Evolutionary conservation across 768 basidiomycete genomes (phyloP), one percentile per base, ranked within the genome.

Genomic region (Pholiota conissans): DNA sequence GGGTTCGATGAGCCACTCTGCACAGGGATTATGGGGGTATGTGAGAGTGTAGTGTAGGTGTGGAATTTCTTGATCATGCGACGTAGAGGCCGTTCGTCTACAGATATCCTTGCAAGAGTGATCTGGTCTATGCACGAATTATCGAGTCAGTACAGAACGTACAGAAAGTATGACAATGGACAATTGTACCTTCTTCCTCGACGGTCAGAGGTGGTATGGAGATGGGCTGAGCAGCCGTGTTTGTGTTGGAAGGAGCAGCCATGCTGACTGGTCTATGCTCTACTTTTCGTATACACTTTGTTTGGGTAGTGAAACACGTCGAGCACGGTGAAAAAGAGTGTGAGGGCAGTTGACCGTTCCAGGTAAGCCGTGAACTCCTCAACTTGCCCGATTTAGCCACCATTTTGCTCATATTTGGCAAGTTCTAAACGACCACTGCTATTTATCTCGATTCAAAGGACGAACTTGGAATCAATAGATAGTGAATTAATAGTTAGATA

Each of bases 41-140:
- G 77, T 16, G 84, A 81, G 3, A 85, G 74, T 4, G 84, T 77
- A 16, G 84, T 79, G 62, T 91, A 92, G 59, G 75, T 80, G 75
- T 90, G 87, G 68, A 92, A 93, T 69, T 88, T 90, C 75, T 90
- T 91, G 56, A 91, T 84, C 30, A 93, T 82, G 42, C 90, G 84
- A 34, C 87, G 84, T 26, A 94, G 77, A 22, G 85, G 84, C 13
- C 89, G 84, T 71, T 93, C 91, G 63, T 93, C 91, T 67, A 92
- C 89, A 18, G 85, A 86, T 61, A 93, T 91, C 52, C 92, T 84
- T 0, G 87, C 81, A 66, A 89, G 85, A 48, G 92, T 91, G 63
- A 93, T 85, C 53, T 83, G 81, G 73, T 94, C 92, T 93, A 55
- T 56, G 54, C 14, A 28, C 22, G 13, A 16, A 5, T 63, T 61